These are phyloP conservation scores for Tolypocladium guangdongense DNA, from an alignment of 2,329 filamentous ascomycete genomes.

Conservation along the genomic window DNA sequence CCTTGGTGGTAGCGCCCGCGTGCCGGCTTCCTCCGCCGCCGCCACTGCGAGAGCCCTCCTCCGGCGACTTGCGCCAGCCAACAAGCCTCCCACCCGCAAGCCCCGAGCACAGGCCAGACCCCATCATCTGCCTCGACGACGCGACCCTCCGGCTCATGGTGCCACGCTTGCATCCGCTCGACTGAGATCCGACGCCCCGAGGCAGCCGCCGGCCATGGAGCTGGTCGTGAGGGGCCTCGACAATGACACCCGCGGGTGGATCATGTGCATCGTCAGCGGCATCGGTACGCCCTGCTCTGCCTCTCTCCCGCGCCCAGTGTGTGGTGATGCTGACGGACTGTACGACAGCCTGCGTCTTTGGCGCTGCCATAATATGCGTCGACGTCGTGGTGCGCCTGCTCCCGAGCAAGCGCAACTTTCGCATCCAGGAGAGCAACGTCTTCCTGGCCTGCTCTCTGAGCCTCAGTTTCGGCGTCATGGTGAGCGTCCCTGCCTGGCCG, in stretches of 20 bases:
- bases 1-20: background rate
- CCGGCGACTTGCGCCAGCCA: background rate
- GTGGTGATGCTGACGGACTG: constrained; percentile 2
- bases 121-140: background rate
- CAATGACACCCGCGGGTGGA: constrained; percentile 88
- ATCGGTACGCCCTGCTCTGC: constrained; percentile 35
- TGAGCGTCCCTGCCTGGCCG: constrained; percentile 27
- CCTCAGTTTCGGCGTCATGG: constrained; percentile 94
- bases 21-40: background rate
- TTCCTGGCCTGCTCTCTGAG: constrained; percentile 86
- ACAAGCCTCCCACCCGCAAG: background rate
- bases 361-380: constrained; percentile 77
- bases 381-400: constrained; percentile 66
- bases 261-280: constrained; percentile 79
- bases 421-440: constrained; percentile 77
- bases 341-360: constrained; percentile 51
- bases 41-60: background rate
- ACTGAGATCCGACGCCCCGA: background rate
- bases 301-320: background rate
- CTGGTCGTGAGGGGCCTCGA: constrained; percentile 31
- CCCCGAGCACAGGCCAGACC: background rate
- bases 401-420: constrained; percentile 65
- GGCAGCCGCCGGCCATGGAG: constrained; percentile 22
- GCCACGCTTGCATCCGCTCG: background rate
- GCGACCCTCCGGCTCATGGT: background rate